phyloP scores from a whole-genome alignment of 2,329 filamentous ascomycete genomes.

The Grosmannia huntii region DNA sequence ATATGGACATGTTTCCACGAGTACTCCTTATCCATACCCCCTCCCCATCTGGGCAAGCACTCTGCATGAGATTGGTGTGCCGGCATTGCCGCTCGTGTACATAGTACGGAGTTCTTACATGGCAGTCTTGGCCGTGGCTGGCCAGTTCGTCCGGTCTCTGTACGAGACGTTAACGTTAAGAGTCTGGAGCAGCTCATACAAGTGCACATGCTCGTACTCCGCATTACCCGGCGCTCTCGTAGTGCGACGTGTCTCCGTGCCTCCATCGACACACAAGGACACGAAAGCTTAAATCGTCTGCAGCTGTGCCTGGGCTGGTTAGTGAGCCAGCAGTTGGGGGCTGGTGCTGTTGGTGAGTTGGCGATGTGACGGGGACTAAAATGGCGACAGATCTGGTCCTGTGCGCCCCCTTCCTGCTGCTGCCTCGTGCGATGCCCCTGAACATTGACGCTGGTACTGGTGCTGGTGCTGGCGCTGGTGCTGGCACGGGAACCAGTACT shows the following conservation, averaged over 20 bases:
- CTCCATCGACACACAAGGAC: background rate
- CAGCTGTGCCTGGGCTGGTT: background rate
- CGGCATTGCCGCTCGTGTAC: background rate
- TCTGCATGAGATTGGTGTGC: background rate
- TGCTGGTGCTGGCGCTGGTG: slow-evolving; percentile 3
- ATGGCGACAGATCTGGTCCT: slow-evolving; percentile 5
- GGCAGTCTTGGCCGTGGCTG: background rate
- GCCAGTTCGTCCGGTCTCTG: background rate
- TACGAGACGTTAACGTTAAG: background rate
- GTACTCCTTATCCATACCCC: background rate
- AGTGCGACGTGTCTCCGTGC: background rate
- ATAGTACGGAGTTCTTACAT: background rate
- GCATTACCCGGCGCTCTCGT: background rate
- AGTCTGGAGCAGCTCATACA: too few species aligned
- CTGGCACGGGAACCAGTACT: background rate
- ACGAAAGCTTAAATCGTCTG: slow-evolving; percentile 4
- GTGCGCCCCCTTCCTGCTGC: background rate
- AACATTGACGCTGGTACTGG: slow-evolving; percentile 3
- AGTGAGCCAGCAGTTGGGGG: background rate
- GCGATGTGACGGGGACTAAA: slow-evolving; percentile 9
- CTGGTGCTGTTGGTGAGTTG: slow-evolving; percentile 4
- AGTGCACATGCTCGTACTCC: background rate
- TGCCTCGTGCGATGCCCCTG: slow-evolving; percentile 1
- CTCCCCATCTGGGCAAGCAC: background rate
- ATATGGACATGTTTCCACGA: background rate